Evolutionary conservation across 2,329 filamentous ascomycete genomes (phyloP), one percentile per base, ranked within the genome.

Genomic region (Fusarium liriodendri): DNA sequence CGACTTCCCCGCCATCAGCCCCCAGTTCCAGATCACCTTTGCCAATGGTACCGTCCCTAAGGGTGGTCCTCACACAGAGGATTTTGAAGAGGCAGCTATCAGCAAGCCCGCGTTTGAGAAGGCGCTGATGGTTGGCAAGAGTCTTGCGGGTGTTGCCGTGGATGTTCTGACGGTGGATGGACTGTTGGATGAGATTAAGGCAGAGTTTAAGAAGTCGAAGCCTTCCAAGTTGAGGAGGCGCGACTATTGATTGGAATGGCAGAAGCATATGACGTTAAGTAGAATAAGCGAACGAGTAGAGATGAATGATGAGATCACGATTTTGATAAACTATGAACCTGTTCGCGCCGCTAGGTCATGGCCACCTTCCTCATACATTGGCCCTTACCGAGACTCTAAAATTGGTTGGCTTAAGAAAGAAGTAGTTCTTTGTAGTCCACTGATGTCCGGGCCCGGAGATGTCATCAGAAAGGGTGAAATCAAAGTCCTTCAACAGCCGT

Each of bases 21-120:
- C 77, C 2, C 59, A 62, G 38, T 81, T 81, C 33, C 70, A 69
- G n/a, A 80, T 81, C 42, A 70, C 66, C 0, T 77, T 59, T 40
- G 76, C 72, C 18, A 76, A 80, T 27, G 78, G 77, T 2, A 76
- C 32, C 14, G 69, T 66, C 1, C 76, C 76, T 1, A 33, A 69
- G 14, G 65, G 59, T 9, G 85, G 87, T 0, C 88, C 88, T 20
- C 89, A 89, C 68, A 91, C 85, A 2, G 20, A 45, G 4, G 40
- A 45, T 16, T 91, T 89, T 72, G 86, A 87, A 10, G 79, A 81
- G 4, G 86, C 88, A 0, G 84, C 87, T 0, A 87, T 87, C 5
- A 89, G 85, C 0, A 81, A 80, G 27, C 82, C 83, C 18, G 85
- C 86, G 0, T 88, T 88, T 64, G 78, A 84, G 32, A 82, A 84